Conservation (phyloP, 768 basidiomycete species). For the Mycena pura region DNA sequence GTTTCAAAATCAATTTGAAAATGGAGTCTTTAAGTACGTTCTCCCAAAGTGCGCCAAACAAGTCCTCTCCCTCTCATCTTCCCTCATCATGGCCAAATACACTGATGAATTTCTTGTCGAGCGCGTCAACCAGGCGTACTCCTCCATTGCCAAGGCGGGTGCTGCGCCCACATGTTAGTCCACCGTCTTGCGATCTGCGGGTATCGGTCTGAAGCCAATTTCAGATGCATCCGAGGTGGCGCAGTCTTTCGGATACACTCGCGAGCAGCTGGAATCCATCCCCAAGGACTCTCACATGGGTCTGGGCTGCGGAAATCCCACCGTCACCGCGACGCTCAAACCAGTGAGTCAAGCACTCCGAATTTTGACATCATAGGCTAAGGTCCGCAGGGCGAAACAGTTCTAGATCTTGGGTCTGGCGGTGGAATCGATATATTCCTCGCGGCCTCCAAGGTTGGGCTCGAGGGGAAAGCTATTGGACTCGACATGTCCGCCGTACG, state of each 20-base stretch:
- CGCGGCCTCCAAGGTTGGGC: constrained; percentile 57
- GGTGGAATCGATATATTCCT: constrained; percentile 64
- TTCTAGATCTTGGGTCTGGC: constrained; percentile 64
- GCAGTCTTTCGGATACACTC: constrained; percentile 54
- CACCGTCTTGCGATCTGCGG: not conserved
- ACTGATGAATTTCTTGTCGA: constrained; percentile 28
- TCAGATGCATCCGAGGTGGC: constrained; percentile 45
- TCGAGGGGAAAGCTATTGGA: constrained; percentile 57
- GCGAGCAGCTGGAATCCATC: constrained; percentile 48
- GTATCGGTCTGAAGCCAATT: not conserved
- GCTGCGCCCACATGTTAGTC: constrained; percentile 31
- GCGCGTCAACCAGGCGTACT: constrained; percentile 40
- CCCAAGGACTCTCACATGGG: constrained; percentile 56
- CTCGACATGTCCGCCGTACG: constrained; percentile 58
- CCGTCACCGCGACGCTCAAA: constrained; percentile 52
- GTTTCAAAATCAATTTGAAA: constrained; percentile 23
- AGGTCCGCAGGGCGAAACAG: constrained; percentile 63
- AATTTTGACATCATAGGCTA: not conserved
- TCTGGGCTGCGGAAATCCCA: constrained; percentile 61
- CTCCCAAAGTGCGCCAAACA: not conserved
- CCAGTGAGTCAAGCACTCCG: too few relatives aligned
- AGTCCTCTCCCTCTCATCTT: not conserved
- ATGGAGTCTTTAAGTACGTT: not conserved
- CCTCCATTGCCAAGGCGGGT: constrained; percentile 37
- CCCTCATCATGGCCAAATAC: not conserved